phyloP scores from a whole-genome alignment of 805 yeast species.

The Saccharomyces jurei region DNA sequence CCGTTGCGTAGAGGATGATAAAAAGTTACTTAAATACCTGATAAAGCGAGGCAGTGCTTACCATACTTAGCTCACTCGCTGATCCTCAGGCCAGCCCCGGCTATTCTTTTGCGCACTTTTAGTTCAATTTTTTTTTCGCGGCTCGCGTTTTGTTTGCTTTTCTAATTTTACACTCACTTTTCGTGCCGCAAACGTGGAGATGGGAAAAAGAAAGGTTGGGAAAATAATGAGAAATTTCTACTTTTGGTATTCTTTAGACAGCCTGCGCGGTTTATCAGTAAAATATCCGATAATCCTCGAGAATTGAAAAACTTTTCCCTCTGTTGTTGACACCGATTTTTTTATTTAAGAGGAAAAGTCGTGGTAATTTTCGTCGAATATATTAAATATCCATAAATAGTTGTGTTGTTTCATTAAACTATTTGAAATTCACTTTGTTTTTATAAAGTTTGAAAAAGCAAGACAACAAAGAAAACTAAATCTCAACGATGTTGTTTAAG shows the following conservation, averaged over 20 bases:
- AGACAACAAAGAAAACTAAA: background rate
- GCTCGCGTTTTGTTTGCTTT: background rate
- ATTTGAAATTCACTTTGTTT: background rate
- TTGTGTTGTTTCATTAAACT: background rate
- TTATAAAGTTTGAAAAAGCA: background rate
- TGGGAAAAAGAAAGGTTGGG: background rate
- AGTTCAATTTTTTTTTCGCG: background rate
- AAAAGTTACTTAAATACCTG: background rate
- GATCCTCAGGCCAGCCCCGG: background rate
- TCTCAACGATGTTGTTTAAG: conserved; percentile 28
- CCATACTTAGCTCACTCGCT: background rate
- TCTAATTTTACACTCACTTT: background rate
- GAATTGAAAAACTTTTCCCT: background rate
- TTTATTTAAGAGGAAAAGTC: background rate
- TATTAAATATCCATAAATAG: background rate
- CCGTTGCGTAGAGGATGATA: conserved; percentile 21
- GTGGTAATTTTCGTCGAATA: background rate
- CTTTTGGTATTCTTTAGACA: background rate
- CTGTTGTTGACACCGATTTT: background rate
- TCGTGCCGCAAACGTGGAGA: background rate
- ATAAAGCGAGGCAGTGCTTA: background rate
- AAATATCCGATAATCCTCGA: background rate
- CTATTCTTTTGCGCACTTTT: background rate
- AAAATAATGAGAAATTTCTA: background rate
- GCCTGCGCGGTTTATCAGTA: background rate